Conservation (phyloP, 2,329 filamentous ascomycete species). For the Didymella sp. region DNA sequence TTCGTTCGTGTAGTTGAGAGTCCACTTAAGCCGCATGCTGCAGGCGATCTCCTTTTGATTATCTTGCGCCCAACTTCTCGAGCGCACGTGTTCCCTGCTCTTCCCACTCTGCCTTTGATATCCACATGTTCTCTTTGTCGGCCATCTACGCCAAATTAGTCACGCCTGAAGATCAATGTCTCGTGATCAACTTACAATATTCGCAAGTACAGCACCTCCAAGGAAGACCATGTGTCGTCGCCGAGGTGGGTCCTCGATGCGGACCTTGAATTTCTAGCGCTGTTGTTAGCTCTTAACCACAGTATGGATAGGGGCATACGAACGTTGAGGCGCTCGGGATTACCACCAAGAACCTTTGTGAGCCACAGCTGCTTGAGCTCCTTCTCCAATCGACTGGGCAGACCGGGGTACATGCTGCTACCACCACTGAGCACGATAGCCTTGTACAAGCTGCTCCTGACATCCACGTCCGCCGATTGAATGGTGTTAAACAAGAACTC, state of each 20-base stretch:
- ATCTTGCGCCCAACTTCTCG: slow-evolving; percentile 93
- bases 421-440: slow-evolving; percentile 96
- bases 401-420: slow-evolving; percentile 97
- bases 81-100: slow-evolving; percentile 85
- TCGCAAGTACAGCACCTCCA: slow-evolving; percentile 92
- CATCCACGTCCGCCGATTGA: slow-evolving; percentile 92
- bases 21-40: slow-evolving; percentile 15
- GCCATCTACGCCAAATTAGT: slow-evolving; percentile 70
- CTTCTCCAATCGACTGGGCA: slow-evolving; percentile 95
- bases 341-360: slow-evolving; percentile 85
- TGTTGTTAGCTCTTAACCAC: slow-evolving; percentile 28
- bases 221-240: slow-evolving; percentile 99
- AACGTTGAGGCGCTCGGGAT: slow-evolving; percentile 85
- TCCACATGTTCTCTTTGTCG: slow-evolving; percentile 99
- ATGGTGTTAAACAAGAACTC: slow-evolving; percentile 99
- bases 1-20: slow-evolving; percentile 18
- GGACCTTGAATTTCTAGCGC: slow-evolving; percentile 92
- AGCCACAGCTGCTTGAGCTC: slow-evolving; percentile 99
- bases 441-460: slow-evolving; percentile 92
- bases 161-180: not conserved
- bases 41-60: slow-evolving; percentile 25
- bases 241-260: slow-evolving; percentile 96
- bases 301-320: slow-evolving; percentile 34
- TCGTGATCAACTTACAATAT: slow-evolving; percentile 67
- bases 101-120: slow-evolving; percentile 95